phyloP scores from a whole-genome alignment of 2,329 filamentous ascomycete genomes.

The Colletotrichum lini region DNA sequence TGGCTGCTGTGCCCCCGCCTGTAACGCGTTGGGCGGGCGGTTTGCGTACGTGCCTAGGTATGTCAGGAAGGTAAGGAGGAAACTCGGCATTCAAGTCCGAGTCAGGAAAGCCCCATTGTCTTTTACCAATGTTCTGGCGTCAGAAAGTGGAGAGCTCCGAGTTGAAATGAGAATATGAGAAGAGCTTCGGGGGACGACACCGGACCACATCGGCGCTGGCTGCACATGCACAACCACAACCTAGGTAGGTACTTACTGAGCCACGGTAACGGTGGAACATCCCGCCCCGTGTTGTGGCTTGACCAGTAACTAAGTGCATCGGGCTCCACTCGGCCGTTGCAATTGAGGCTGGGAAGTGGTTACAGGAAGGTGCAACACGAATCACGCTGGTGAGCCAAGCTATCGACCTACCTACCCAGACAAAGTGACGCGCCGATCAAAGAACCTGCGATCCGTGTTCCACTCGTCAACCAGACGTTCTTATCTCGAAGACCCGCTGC shows the following conservation, averaged over 20 bases:
- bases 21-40: constrained; percentile 7
- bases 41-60: not conserved
- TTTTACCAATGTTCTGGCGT: constrained; percentile 10
- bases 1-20: constrained; percentile 11
- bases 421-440: not conserved
- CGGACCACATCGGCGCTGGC: constrained; percentile 38
- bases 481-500: not conserved
- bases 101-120: constrained; percentile 13
- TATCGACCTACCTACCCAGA: constrained; percentile 21
- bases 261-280: constrained; percentile 12
- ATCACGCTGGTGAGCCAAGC: constrained; percentile 13
- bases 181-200: constrained; percentile 31
- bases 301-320: too few species aligned
- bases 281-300: constrained; percentile 23
- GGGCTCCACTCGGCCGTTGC: constrained; percentile 20
- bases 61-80: constrained; percentile 21
- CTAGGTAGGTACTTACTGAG: not conserved
- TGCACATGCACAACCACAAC: not conserved
- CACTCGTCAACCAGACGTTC: not conserved
- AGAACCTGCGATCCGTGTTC: not conserved
- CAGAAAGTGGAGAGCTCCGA: constrained; percentile 36
- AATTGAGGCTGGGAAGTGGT: constrained; percentile 30
- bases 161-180: constrained; percentile 11
- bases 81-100: constrained; percentile 39
- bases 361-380: constrained; percentile 10